Conservation (phyloP, 805 yeast species). For the Suhomyces sp. region DNA sequence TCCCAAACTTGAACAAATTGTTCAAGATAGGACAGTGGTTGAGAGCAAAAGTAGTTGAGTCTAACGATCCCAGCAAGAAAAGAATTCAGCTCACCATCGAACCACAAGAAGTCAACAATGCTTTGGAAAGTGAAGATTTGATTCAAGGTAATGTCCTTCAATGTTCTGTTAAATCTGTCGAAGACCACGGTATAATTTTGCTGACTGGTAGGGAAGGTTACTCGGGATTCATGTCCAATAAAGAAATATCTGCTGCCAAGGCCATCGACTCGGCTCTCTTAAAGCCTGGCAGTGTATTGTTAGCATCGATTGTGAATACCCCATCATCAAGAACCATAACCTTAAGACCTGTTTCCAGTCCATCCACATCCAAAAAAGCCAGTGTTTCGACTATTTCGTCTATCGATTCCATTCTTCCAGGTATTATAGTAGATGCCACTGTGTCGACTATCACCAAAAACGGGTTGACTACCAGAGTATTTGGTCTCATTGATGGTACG, state of each 20-base stretch:
- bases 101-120: slow-evolving; percentile 66
- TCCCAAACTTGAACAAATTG: slow-evolving; percentile 54
- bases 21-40: slow-evolving; percentile 83
- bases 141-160: slow-evolving; percentile 64
- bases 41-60: slow-evolving; percentile 69
- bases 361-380: slow-evolving; percentile 45
- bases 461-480: slow-evolving; percentile 71
- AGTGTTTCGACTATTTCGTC: slow-evolving; percentile 57
- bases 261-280: slow-evolving; percentile 33
- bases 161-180: slow-evolving; percentile 72
- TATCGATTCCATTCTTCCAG: slow-evolving; percentile 81
- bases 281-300: slow-evolving; percentile 63
- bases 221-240: slow-evolving; percentile 73
- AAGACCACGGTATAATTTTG: slow-evolving; percentile 87
- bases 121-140: slow-evolving; percentile 63
- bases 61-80: slow-evolving; percentile 48
- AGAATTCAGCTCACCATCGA: slow-evolving; percentile 70
- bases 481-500: slow-evolving; percentile 73
- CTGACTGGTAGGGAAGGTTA: slow-evolving; percentile 58
- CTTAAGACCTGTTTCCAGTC: slow-evolving; percentile 44
- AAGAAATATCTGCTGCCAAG: slow-evolving; percentile 49
- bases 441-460: slow-evolving; percentile 54
- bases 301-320: slow-evolving; percentile 51
- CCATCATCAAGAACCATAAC: slow-evolving; percentile 57
- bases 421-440: slow-evolving; percentile 72